Evolutionary conservation across 148 eudicot genomes (phyloP).

Genomic region (Salicornia ramosissima): DNA sequence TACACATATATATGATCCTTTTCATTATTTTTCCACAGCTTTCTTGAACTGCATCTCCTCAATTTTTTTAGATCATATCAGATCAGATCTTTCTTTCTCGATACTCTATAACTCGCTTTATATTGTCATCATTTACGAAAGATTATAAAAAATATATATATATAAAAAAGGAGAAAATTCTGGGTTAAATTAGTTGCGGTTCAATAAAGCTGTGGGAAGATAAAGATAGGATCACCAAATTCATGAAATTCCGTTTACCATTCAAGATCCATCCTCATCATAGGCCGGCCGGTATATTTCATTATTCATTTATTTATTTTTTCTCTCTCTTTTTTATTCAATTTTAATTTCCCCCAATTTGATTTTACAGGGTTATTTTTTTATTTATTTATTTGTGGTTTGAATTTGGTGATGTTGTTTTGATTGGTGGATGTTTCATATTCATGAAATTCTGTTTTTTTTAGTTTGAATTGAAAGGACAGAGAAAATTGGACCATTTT

Average conservation of each 20-base stretch:
- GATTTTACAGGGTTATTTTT: no score
- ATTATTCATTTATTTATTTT: neutral
- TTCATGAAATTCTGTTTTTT: neutral
- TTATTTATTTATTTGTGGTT: neutral
- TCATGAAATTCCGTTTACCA: neutral
- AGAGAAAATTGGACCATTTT: neutral
- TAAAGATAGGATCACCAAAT: conserved; percentile 35
- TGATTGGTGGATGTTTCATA: neutral
- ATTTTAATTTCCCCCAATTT: neutral
- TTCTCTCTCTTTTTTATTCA: neutral
- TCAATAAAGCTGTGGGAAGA: conserved; percentile 93
- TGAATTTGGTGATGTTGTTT: neutral
- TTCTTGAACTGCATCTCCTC: conserved; percentile 85
- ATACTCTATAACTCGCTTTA: no score
- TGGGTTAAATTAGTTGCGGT: conserved; percentile 43
- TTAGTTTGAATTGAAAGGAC: neutral
- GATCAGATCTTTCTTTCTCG: neutral
- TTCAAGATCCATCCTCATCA: conserved; percentile 15
- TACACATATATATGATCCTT: conserved; percentile 41
- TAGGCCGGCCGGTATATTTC: conserved; percentile 2
- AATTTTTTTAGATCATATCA: neutral
- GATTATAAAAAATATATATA: no score
- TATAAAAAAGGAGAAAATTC: conserved; percentile 1
- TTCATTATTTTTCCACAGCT: conserved; percentile 89
- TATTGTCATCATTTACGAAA: neutral